Evolutionary conservation across 177 flowering plant species (phyloP).

Genomic region (Vitis hybrid): DNA sequence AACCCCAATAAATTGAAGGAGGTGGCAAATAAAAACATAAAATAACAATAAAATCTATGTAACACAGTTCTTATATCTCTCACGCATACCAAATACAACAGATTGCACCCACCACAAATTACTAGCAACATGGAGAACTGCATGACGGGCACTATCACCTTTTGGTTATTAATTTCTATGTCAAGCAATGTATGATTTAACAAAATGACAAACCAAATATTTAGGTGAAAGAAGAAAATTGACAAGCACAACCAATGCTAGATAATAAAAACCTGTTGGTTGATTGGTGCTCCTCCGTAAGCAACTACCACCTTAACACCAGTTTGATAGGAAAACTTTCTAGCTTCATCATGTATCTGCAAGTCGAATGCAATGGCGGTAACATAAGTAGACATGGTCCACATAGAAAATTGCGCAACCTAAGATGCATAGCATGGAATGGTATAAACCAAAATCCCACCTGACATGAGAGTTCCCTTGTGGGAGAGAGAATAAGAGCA

Average conservation of each 20-base stretch:
- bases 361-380: background rate
- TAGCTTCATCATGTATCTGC: conserved; percentile 70
- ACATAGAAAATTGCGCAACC: background rate
- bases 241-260: background rate
- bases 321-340: conserved; percentile 64
- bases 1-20: no score
- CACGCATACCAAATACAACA: no score
- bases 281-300: conserved; percentile 74
- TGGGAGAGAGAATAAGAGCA: conserved; percentile 71
- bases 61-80: no score
- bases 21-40: no score
- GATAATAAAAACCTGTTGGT: conserved; percentile 47
- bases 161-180: no score
- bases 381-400: background rate
- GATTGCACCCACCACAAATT: no score
- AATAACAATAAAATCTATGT: no score
- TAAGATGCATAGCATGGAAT: background rate
- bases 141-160: no score
- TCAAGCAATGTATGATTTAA: background rate
- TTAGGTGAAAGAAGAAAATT: background rate
- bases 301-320: conserved; percentile 72
- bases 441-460: conserved; percentile 21
- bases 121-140: no score
- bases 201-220: background rate
- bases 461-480: conserved; percentile 69